These are phyloP conservation scores for Peronospora farinosa DNA, from an alignment of 352 stramenopile genomes.

Conservation along the genomic window DNA sequence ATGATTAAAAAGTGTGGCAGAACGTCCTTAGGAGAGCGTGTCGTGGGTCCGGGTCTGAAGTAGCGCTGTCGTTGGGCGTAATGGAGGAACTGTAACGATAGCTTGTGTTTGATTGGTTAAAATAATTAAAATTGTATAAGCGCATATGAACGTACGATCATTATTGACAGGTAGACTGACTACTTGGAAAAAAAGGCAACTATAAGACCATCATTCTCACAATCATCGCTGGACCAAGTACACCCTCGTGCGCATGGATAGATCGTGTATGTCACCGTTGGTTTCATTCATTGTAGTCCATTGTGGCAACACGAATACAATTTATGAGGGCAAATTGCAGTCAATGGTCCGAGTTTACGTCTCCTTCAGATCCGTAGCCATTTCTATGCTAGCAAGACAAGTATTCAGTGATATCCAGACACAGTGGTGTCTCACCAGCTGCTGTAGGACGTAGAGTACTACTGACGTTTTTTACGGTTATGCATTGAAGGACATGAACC, in stretches of 20 bases:
- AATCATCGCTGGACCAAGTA: no score
- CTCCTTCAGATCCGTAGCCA: slow-evolving; percentile 16
- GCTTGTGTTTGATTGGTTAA: neutral
- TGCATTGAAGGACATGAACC: slow-evolving; percentile 23
- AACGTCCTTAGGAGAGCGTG: neutral
- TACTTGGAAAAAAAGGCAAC: slow-evolving; percentile 11
- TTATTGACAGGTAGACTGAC: slow-evolving; percentile 7
- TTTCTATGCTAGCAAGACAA: neutral
- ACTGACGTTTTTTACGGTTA: neutral
- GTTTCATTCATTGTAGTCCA: slow-evolving; percentile 3
- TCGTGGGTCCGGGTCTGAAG: neutral
- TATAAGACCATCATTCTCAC: slow-evolving; percentile 8
- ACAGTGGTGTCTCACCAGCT: neutral
- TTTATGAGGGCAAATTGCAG: neutral
- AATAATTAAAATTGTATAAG: slow-evolving; percentile 8
- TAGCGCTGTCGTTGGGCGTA: slow-evolving; percentile 14
- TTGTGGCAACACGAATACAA: neutral
- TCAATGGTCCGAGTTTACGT: slow-evolving; percentile 1
- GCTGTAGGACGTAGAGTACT: neutral
- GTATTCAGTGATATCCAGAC: neutral
- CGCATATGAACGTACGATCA: slow-evolving; percentile 2
- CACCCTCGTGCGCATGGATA: no score
- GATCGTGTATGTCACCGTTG: slow-evolving; percentile 4
- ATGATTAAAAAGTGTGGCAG: slow-evolving; percentile 18
- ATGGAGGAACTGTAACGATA: neutral